Percentiles rank a stretch among this genome's conserved stretches.
Evolutionary conservation across 345 rosid species (phyloP).

Genomic region (Trapa incisa): DNA sequence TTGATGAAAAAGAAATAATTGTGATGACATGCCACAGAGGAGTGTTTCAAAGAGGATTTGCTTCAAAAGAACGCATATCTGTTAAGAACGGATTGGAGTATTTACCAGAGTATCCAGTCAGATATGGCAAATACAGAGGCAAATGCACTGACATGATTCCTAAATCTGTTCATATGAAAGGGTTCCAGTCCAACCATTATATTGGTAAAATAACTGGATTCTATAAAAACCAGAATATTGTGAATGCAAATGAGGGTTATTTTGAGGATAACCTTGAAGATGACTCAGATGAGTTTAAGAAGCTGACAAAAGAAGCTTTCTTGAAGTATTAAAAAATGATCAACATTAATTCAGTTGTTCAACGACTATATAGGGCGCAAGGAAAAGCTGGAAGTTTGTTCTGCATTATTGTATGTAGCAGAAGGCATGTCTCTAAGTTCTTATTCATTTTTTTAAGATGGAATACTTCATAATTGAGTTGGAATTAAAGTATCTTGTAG

Average conservation of each 20-base stretch:
- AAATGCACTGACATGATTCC: slow-evolving; percentile 21
- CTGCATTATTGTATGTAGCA: slow-evolving; percentile 49
- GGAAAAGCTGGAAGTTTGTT: slow-evolving; percentile 64
- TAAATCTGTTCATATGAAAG: slow-evolving; percentile 18
- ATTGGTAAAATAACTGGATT: slow-evolving; percentile 18
- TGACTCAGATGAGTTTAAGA: slow-evolving; percentile 49
- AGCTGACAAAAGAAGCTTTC: slow-evolving; percentile 41
- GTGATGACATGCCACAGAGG: slow-evolving; percentile 22
- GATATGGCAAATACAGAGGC: slow-evolving; percentile 23
- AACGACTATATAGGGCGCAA: slow-evolving; percentile 51
- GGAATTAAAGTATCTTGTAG: too few species aligned
- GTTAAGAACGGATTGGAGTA: slow-evolving; percentile 23
- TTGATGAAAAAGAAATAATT: slow-evolving; percentile 20
- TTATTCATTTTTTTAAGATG: slow-evolving; percentile 6
- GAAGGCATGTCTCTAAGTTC: slow-evolving; percentile 46
- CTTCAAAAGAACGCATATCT: slow-evolving; percentile 20
- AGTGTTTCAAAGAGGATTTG: slow-evolving; percentile 17
- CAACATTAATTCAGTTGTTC: slow-evolving; percentile 31
- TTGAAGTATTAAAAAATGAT: slow-evolving; percentile 35
- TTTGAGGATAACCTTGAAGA: slow-evolving; percentile 19
- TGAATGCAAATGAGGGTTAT: slow-evolving; percentile 36
- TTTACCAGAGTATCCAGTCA: slow-evolving; percentile 19
- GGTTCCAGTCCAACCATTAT: slow-evolving; percentile 17
- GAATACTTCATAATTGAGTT: background rate
- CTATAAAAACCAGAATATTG: slow-evolving; percentile 23